These are phyloP conservation scores for Blastobotrys indianensis DNA, from an alignment of 1,139 yeast species.

Conservation along the genomic window DNA sequence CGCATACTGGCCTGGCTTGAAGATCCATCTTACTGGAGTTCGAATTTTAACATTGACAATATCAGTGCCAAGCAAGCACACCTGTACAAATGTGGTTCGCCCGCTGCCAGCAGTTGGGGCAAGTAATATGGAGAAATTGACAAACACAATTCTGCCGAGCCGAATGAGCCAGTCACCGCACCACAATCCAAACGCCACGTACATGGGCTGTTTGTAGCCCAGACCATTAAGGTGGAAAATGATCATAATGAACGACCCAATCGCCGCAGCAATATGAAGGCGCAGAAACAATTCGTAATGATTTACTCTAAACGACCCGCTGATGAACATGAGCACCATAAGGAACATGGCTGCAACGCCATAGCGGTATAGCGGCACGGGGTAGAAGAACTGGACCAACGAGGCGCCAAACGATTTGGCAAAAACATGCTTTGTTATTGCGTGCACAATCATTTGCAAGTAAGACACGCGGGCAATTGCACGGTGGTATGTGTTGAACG, in stretches of 20 bases:
- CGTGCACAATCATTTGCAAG: slow-evolving; percentile 40
- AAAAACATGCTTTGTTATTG: slow-evolving; percentile 35
- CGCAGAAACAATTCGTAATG: slow-evolving; percentile 45
- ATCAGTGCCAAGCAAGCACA: slow-evolving; percentile 31
- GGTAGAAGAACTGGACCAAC: slow-evolving; percentile 31
- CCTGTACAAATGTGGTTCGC: slow-evolving; percentile 35
- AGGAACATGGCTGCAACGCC: slow-evolving; percentile 54
- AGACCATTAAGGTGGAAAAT: slow-evolving; percentile 45
- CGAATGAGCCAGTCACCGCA: slow-evolving; percentile 39
- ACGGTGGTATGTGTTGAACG: slow-evolving; percentile 54
- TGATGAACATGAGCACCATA: slow-evolving; percentile 43
- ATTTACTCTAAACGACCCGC: slow-evolving; percentile 45
- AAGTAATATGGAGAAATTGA: slow-evolving; percentile 37
- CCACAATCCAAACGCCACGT: slow-evolving; percentile 40
- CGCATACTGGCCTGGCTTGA: slow-evolving; percentile 59
- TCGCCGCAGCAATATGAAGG: slow-evolving; percentile 40
- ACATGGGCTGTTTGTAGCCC: slow-evolving; percentile 44
- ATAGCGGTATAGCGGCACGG: slow-evolving; percentile 38
- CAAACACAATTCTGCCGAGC: slow-evolving; percentile 33
- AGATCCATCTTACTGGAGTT: slow-evolving; percentile 38
- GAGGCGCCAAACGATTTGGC: slow-evolving; percentile 33
- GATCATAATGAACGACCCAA: slow-evolving; percentile 42
- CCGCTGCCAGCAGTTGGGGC: slow-evolving; percentile 28
- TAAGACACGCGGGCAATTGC: slow-evolving; percentile 52
- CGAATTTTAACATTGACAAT: slow-evolving; percentile 28